Conservation (phyloP, 495 filamentous ascomycete genomes). For the Talaromyces proteolyticus region DNA sequence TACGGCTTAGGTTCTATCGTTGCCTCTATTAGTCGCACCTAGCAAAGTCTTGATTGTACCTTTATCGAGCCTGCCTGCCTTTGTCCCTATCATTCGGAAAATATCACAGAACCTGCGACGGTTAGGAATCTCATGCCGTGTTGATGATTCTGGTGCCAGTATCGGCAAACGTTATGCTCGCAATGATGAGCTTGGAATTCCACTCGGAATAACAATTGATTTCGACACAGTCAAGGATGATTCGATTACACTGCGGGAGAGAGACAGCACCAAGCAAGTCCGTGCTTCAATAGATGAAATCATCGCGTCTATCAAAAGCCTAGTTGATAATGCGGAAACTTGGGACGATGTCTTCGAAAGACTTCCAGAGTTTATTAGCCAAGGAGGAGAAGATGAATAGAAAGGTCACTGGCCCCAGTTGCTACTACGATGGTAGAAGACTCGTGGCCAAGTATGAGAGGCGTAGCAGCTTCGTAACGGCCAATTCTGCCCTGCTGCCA, state of each 20-base stretch:
- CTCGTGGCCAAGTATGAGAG: too few species aligned
- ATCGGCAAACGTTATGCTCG: conserved; percentile 72
- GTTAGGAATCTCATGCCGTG: conserved; percentile 54
- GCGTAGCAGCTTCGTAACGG: too few species aligned
- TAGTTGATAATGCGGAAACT: conserved; percentile 51
- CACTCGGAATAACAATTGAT: conserved; percentile 65
- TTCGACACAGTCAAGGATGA: conserved; percentile 71
- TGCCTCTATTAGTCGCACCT: conserved; percentile 66
- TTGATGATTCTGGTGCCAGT: conserved; percentile 62
- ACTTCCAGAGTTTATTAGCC: conserved; percentile 54
- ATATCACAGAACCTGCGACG: conserved; percentile 55
- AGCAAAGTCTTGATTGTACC: conserved; percentile 75
- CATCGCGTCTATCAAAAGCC: conserved; percentile 51
- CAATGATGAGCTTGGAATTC: conserved; percentile 70
- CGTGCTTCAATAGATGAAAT: conserved; percentile 58
- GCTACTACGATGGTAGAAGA: too few species aligned
- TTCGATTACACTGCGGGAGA: conserved; percentile 65
- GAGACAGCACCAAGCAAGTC: conserved; percentile 68
- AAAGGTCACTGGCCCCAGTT: too few species aligned
- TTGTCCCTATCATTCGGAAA: conserved; percentile 49
- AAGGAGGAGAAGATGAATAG: conserved; percentile 20
- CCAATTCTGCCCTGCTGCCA: too few species aligned
- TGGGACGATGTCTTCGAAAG: conserved; percentile 56
- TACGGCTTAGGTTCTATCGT: conserved; percentile 43
- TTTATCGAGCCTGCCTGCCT: conserved; percentile 55